A percentile compares a stretch with the other conserved stretches of the same genome.
These are phyloP conservation scores for Artemisia annua DNA, from an alignment of 129 eudicot species.

Conservation along the genomic window DNA sequence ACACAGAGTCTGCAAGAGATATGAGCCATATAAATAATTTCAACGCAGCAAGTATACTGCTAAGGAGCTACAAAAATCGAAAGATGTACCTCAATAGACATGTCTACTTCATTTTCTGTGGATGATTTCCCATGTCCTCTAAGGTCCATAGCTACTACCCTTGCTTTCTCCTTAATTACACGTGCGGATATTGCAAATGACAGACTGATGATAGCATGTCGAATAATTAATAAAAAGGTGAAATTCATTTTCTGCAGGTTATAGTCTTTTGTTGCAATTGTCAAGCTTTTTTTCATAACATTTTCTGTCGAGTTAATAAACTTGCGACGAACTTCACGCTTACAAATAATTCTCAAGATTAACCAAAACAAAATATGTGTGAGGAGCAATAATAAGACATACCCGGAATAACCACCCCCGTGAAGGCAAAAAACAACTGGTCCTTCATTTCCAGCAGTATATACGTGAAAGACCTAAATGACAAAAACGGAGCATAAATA, in stretches of 20 bases:
- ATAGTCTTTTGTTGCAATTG: no score
- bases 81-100: slow-evolving; percentile 74
- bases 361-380: background rate
- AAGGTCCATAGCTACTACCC: slow-evolving; percentile 91
- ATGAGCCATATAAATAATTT: background rate
- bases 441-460: slow-evolving; percentile 87
- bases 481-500: background rate
- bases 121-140: slow-evolving; percentile 97
- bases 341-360: background rate
- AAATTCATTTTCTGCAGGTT: no score
- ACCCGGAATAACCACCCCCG: slow-evolving; percentile 99
- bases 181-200: slow-evolving; percentile 84
- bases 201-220: slow-evolving; percentile 49
- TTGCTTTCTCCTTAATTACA: slow-evolving; percentile 78
- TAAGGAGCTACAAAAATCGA: background rate
- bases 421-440: slow-evolving; percentile 95
- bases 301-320: no score
- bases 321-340: background rate
- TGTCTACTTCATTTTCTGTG: slow-evolving; percentile 84
- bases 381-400: slow-evolving; percentile 22
- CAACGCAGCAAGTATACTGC: background rate
- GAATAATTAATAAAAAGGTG: no score
- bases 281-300: no score
- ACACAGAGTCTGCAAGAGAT: slow-evolving; percentile 68
- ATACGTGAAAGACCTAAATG: slow-evolving; percentile 83